Conservation (phyloP, 495 filamentous ascomycete genomes). For the Alectoria sarmentosa region DNA sequence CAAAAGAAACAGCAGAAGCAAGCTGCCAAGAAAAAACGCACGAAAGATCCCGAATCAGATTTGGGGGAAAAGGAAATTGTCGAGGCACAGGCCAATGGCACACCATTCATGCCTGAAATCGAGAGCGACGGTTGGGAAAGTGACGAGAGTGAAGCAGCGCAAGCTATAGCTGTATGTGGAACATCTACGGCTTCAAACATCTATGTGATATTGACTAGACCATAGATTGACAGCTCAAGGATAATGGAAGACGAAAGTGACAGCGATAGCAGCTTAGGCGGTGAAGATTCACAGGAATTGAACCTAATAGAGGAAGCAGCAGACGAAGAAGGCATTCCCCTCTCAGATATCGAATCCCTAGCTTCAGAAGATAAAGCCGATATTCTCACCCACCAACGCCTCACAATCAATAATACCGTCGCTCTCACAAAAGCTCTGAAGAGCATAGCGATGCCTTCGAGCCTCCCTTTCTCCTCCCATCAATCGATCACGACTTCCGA, state of each 20-base stretch:
- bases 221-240: slow-evolving; percentile 14
- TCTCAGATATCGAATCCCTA: slow-evolving; percentile 74
- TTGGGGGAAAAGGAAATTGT: slow-evolving; percentile 29
- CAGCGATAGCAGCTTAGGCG: slow-evolving; percentile 25
- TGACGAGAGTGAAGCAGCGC: slow-evolving; percentile 27
- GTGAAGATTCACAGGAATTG: slow-evolving; percentile 38
- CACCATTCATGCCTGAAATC: slow-evolving; percentile 6
- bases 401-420: slow-evolving; percentile 94
- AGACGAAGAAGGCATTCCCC: slow-evolving; percentile 66
- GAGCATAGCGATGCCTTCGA: slow-evolving; percentile 61
- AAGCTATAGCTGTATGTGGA: slow-evolving; percentile 3
- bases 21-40: slow-evolving; percentile 44
- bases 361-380: slow-evolving; percentile 78
- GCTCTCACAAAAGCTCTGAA: slow-evolving; percentile 71
- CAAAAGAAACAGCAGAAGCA: slow-evolving; percentile 53
- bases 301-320: slow-evolving; percentile 43
- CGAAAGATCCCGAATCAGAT: slow-evolving; percentile 30
- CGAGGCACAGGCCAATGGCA: slow-evolving; percentile 17
- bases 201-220: neutral
- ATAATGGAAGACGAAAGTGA: slow-evolving; percentile 19
- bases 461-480: slow-evolving; percentile 57
- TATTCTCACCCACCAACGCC: slow-evolving; percentile 77
- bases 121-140: slow-evolving; percentile 32
- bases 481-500: slow-evolving; percentile 51
- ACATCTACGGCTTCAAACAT: neutral